Evolutionary conservation across 129 eudicot species (phyloP), one percentile per base, ranked within the genome.

Genomic region (Apium graveolens): DNA sequence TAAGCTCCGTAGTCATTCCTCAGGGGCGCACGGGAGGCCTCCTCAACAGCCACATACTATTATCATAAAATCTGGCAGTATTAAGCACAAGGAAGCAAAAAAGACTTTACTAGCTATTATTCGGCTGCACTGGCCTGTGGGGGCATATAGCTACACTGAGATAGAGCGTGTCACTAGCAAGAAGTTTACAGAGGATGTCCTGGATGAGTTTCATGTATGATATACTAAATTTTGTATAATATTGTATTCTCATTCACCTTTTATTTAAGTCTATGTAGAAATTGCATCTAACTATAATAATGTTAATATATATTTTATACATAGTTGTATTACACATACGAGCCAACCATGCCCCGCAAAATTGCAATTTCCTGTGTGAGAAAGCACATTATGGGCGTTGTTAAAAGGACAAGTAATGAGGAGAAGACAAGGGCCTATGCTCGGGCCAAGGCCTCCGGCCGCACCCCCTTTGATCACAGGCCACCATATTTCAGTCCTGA

Each of bases 101-200:
- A 57, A 57, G 66, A 57, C 66, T 57, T 57, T 57, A n/a, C 66
- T 57, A 57, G 66, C 66, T 57, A 57, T 57, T 57, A 57, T 57
- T 57, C 66, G 66, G 66, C 29, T 57, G 66, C 66, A 57, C 16
- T 57, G 66, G 66, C 66, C 66, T 57, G 66, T 57, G 31, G 66
- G 66, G 32, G 66, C 66, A 3, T 57, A 57, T 57, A 57, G 66
- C 32, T 57, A 57, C 66, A 57, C 66, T 0, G 66, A 57, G 66
- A 57, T 57, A 57, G 66, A 57, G 66, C 66, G 66, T 57, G n/a
- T 57, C 27, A 57, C 66, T 57, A 57, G n/a, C n/a, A 57, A n/a
- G 66, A 57, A 57, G 66, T 57, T 57, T 57, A 57, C 66, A 5
- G 66, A 57, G 66, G 66, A 57, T 1, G 66, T 57, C 32, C 66